Conservation (phyloP, 2,329 filamentous ascomycete genomes). For the Alternaria ventricosa region DNA sequence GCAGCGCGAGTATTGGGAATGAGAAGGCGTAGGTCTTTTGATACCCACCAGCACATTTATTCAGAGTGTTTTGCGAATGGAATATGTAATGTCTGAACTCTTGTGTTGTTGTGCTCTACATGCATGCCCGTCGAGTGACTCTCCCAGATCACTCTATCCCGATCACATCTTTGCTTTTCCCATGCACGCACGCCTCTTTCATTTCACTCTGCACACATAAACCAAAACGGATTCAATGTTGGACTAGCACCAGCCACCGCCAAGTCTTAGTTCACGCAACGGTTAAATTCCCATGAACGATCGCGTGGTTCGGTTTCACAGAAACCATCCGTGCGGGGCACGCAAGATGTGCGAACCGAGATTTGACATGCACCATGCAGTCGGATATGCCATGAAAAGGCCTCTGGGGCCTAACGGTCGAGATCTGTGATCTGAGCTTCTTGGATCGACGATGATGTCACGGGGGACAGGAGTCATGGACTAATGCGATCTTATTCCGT, state of each 20-base stretch:
- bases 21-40: slow-evolving; percentile 12
- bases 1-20: slow-evolving; percentile 57
- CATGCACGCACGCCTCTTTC: not conserved
- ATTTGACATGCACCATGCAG: not conserved
- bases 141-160: not conserved
- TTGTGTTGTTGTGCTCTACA: not conserved
- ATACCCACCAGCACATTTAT: not conserved
- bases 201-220: not conserved
- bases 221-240: not conserved
- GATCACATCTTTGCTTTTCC: not conserved
- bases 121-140: not conserved
- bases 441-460: not conserved
- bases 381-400: not conserved
- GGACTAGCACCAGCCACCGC: not conserved
- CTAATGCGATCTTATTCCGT: not conserved
- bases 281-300: not conserved
- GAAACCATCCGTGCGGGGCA: no score
- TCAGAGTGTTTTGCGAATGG: not conserved
- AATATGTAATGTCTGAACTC: not conserved
- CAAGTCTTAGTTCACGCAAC: not conserved
- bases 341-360: no score
- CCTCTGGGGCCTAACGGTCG: not conserved
- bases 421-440: not conserved
- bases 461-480: not conserved
- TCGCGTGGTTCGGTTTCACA: not conserved